phyloP scores from a whole-genome alignment of 2,329 filamentous ascomycete genomes.

The Biscogniauxia sp. region DNA sequence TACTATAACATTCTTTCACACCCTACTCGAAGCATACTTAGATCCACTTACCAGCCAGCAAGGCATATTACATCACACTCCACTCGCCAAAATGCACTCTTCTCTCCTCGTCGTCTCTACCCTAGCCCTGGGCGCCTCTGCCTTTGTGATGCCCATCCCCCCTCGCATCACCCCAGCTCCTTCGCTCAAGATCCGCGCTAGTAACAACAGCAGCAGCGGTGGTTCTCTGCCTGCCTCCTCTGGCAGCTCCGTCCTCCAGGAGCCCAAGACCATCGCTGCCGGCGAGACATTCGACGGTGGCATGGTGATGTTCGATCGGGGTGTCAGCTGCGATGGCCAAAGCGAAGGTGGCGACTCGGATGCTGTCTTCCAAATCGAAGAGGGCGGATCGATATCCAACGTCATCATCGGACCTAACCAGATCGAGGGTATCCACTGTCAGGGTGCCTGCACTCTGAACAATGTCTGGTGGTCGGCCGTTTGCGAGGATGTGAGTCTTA shows the following conservation, averaged over 20 bases:
- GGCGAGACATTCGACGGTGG: slow-evolving; percentile 21
- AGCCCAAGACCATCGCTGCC: slow-evolving; percentile 18
- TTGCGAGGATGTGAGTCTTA: slow-evolving; percentile 40
- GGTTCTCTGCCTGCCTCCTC: slow-evolving; percentile 24
- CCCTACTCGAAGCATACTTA: too few species aligned
- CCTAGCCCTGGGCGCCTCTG: neutral
- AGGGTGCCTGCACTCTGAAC: slow-evolving; percentile 38
- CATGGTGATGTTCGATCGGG: slow-evolving; percentile 22
- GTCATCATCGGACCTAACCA: slow-evolving; percentile 47
- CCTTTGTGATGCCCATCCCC: neutral
- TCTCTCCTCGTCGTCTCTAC: neutral
- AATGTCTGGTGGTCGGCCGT: slow-evolving; percentile 49
- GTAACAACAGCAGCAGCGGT: neutral
- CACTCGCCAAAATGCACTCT: neutral
- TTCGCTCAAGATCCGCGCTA: neutral
- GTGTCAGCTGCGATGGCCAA: slow-evolving; percentile 21
- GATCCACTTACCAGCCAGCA: neutral
- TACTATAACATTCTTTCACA: neutral
- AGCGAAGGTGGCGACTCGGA: slow-evolving; percentile 21
- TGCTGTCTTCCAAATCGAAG: slow-evolving; percentile 28
- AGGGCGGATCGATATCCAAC: slow-evolving; percentile 44
- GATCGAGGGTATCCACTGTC: slow-evolving; percentile 45
- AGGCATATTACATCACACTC: neutral
- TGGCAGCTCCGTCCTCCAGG: slow-evolving; percentile 25
- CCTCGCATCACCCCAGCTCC: neutral